These are phyloP conservation scores for Citrus medica DNA, from an alignment of 345 rosid species.

Conservation along the genomic window DNA sequence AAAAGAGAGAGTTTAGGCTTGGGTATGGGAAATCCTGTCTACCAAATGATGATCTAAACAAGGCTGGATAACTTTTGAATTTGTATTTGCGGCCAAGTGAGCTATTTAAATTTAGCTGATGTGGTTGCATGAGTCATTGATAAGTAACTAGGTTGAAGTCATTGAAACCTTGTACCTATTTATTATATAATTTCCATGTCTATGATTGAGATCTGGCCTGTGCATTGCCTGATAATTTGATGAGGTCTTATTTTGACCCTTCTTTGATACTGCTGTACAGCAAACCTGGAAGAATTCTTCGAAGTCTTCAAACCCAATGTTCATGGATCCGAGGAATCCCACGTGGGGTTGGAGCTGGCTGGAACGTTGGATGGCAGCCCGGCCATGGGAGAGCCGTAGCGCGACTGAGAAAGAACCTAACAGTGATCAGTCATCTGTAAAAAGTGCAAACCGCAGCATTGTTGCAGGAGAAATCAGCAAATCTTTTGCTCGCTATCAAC, in stretches of 20 bases:
- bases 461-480: slow-evolving; percentile 60
- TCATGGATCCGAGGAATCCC: slow-evolving; percentile 82
- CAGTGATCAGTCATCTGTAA: slow-evolving; percentile 47
- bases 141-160: background rate
- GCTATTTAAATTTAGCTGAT: background rate
- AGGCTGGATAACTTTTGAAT: background rate
- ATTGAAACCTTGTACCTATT: background rate
- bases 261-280: slow-evolving; percentile 32
- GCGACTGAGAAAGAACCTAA: slow-evolving; percentile 54
- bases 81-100: background rate
- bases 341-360: slow-evolving; percentile 99
- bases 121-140: background rate
- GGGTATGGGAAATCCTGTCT: background rate
- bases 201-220: background rate
- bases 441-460: slow-evolving; percentile 37
- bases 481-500: slow-evolving; percentile 58
- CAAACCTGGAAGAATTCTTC: slow-evolving; percentile 81
- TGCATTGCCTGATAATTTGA: background rate
- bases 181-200: background rate
- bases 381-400: slow-evolving; percentile 61
- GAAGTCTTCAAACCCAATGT: slow-evolving; percentile 54
- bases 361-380: slow-evolving; percentile 96
- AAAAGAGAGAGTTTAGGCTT: slow-evolving; percentile 1
- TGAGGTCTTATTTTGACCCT: background rate
- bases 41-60: no score